Evolutionary conservation across 1,284 basidiomycete genomes (phyloP).

Genomic region (Paramarasmius palmivorus): DNA sequence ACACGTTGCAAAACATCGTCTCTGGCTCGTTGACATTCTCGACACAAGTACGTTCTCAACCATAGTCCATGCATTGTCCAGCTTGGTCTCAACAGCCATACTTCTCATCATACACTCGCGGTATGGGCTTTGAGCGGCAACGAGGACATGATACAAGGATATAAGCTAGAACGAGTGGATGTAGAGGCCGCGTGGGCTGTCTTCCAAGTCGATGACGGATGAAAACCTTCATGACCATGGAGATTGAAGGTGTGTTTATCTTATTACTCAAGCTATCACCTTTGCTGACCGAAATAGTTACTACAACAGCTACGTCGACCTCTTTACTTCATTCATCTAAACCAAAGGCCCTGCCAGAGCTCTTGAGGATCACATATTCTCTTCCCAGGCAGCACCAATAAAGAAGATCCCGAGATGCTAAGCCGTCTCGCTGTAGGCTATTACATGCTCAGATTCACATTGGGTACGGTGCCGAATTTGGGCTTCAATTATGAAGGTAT

Average conservation of each 20-base stretch:
- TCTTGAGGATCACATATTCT: slow-evolving; percentile 61
- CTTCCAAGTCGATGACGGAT: slow-evolving; percentile 41
- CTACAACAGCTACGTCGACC: slow-evolving; percentile 57
- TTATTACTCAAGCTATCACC: neutral
- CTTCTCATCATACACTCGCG: slow-evolving; percentile 52
- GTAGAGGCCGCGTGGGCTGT: slow-evolving; percentile 38
- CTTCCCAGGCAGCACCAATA: slow-evolving; percentile 35
- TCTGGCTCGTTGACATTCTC: too few relatives aligned
- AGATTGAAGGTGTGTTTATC: slow-evolving; percentile 40
- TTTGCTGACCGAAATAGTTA: slow-evolving; percentile 41
- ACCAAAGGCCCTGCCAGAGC: slow-evolving; percentile 38
- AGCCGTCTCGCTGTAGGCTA: slow-evolving; percentile 58
- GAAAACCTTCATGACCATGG: slow-evolving; percentile 51
- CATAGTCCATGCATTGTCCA: neutral
- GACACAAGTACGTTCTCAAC: slow-evolving; percentile 40
- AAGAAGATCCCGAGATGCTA: slow-evolving; percentile 53
- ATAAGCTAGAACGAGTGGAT: slow-evolving; percentile 40
- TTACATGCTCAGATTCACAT: slow-evolving; percentile 67
- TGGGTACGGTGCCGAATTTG: slow-evolving; percentile 67
- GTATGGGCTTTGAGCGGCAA: slow-evolving; percentile 51
- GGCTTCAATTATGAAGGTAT: slow-evolving; percentile 61
- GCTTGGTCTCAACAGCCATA: slow-evolving; percentile 38
- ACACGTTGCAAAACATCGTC: too few relatives aligned
- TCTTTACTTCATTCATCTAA: slow-evolving; percentile 50
- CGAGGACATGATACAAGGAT: slow-evolving; percentile 41